Evolutionary conservation across 2,329 filamentous ascomycete genomes (phyloP), one percentile per base, ranked within the genome.

Genomic region (Verticillium zaregamsianum): DNA sequence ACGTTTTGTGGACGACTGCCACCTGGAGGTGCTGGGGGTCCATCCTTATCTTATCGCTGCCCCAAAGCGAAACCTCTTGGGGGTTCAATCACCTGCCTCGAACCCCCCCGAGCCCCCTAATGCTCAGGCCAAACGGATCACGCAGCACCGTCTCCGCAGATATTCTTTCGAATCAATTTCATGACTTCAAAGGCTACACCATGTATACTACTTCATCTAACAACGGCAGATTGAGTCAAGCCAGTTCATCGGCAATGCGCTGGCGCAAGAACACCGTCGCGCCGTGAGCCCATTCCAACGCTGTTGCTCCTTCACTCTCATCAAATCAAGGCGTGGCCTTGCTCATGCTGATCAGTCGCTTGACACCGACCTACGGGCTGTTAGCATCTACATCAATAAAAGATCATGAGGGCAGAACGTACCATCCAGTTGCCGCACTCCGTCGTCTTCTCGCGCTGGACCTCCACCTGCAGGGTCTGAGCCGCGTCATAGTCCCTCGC

Each of bases 341-440:
- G 79, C 90, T 92, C 90, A 93, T 92, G 74, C 86, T 88, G 69
- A 92, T 86, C 70, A 93, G 79, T 66, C 90, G 84, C 77, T 92
- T 93, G 55, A 93, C 85, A 70, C 90, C 90, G 68, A 90, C 86
- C 88, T 91, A 65, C 54, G 63, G 58, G 6, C 14, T 32, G 70
- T 86, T 79, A 86, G 80, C 66, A 63, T 63, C 33, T 25, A 59
- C 15, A 32, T 58, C 56, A 9, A 9, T 14, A 28, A 31, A 9
- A 8, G 15, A 57, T 11, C 3, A 9, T 3, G 32, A 37, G 39
- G 33, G 23, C n/a, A 49, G 58, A 80, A 28, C 88, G 80, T 80
- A 93, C 91, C 90, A 94, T 93, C 91, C 91, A 94, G 72, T 91
- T 89, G 60, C 90, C 90, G 73, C 91, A 93, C 72, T 94, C 90